Percentiles rank a stretch among this genome's conserved stretches.
Evolutionary conservation across 164 flowering plant species (phyloP).

Genomic region (Vitis rupestris): DNA sequence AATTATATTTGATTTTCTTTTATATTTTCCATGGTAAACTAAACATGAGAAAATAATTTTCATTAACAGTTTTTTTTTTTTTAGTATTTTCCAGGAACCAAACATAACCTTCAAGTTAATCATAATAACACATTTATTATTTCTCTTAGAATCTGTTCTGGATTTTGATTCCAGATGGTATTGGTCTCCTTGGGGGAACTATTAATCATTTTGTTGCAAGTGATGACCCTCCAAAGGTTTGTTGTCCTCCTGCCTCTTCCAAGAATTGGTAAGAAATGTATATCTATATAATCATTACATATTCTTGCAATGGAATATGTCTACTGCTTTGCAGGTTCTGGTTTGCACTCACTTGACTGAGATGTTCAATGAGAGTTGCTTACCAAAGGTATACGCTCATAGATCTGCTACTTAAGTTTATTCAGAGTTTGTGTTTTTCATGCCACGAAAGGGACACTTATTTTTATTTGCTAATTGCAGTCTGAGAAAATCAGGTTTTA

Average conservation of each 20-base stretch:
- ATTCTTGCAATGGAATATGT: too few species aligned
- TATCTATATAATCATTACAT: neutral
- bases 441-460: conserved; percentile 4
- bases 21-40: too few species aligned
- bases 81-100: too few species aligned
- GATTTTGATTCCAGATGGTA: conserved; percentile 66
- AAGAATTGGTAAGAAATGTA: neutral
- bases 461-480: conserved; percentile 33
- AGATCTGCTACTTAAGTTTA: neutral
- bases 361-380: conserved; percentile 57
- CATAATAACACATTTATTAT: too few species aligned
- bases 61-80: too few species aligned
- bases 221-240: conserved; percentile 86
- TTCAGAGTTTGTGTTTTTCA: neutral
- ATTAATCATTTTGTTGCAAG: conserved; percentile 61
- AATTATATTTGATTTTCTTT: too few species aligned
- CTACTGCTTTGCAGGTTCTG: conserved; percentile 57
- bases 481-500: conserved; percentile 70
- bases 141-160: neutral
- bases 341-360: conserved; percentile 92
- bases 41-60: too few species aligned
- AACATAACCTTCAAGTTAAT: too few species aligned
- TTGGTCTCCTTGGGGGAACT: conserved; percentile 94
- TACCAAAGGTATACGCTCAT: conserved; percentile 47
- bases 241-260: conserved; percentile 11